Percentiles rank a stretch among this genome's conserved stretches.
phyloP scores from a whole-genome alignment of 306 rosid species.

The Geum urbanum region DNA sequence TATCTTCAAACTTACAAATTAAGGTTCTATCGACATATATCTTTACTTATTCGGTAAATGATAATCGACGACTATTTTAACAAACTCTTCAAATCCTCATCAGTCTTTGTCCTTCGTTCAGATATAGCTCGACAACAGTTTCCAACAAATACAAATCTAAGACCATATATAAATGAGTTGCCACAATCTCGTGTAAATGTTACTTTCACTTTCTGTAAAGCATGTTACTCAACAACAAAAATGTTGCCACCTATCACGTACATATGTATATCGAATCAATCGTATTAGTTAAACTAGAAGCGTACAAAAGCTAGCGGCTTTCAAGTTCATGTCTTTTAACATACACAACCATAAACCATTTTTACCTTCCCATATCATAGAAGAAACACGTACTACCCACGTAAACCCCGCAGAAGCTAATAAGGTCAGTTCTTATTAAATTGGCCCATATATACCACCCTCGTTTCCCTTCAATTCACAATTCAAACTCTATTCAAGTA shows the following conservation, averaged over 20 bases:
- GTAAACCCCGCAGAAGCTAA: not conserved
- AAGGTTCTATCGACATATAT: too few relatives aligned
- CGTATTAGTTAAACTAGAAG: not conserved
- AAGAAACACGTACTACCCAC: not conserved
- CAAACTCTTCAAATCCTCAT: not conserved
- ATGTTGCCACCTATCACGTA: not conserved
- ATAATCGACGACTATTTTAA: not conserved
- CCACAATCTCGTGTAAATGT: not conserved
- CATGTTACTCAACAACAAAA: not conserved
- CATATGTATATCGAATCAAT: too few relatives aligned
- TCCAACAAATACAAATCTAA: not conserved
- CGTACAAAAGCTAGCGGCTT: not conserved
- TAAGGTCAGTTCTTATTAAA: not conserved
- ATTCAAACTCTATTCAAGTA: constrained; percentile 8
- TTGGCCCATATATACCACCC: constrained; percentile 36
- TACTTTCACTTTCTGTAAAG: not conserved
- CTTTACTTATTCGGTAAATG: not conserved
- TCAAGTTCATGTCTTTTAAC: not conserved
- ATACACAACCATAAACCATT: not conserved
- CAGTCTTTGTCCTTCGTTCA: constrained; percentile 1
- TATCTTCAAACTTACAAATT: too few relatives aligned
- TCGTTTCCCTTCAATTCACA: not conserved
- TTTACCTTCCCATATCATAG: not conserved
- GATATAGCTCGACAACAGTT: not conserved
- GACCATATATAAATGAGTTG: too few relatives aligned